phyloP scores from a whole-genome alignment of 371 early-diverging fungal genomes.

The Chytridium lagenaria region DNA sequence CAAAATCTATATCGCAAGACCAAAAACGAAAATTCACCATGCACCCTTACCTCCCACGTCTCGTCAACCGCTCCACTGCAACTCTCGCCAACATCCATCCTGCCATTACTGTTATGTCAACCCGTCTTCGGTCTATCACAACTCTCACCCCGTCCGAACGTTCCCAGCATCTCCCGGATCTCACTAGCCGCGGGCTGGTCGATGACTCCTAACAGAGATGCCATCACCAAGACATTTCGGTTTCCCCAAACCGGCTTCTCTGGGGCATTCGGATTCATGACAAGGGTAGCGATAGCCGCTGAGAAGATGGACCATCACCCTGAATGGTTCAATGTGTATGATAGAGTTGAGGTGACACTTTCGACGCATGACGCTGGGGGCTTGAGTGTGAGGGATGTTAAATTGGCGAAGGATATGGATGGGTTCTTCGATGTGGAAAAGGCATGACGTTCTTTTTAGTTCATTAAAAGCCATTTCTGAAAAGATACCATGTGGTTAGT shows the following conservation, averaged over 20 bases:
- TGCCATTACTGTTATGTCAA: too few relatives aligned
- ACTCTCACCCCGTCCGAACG: slow-evolving; percentile 19
- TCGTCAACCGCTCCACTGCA: too few relatives aligned
- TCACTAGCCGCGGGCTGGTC: slow-evolving; percentile 21
- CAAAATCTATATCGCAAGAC: too few relatives aligned
- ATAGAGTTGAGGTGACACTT: slow-evolving; percentile 85
- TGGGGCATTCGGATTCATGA: slow-evolving; percentile 94
- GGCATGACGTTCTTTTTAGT: too few relatives aligned
- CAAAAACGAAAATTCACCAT: too few relatives aligned
- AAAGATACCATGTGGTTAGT: too few relatives aligned
- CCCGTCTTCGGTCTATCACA: too few relatives aligned
- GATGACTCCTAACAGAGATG: slow-evolving; percentile 62
- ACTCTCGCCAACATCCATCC: too few relatives aligned
- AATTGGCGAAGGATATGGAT: slow-evolving; percentile 72
- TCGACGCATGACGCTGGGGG: slow-evolving; percentile 92
- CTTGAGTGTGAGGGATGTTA: slow-evolving; percentile 76
- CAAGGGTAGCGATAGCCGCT: slow-evolving; percentile 86
- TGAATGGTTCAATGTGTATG: slow-evolving; percentile 74
- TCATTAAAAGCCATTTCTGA: too few relatives aligned
- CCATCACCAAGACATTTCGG: slow-evolving; percentile 75
- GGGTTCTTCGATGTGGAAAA: slow-evolving; percentile 32
- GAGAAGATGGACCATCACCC: slow-evolving; percentile 95
- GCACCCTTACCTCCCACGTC: too few relatives aligned
- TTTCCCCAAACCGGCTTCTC: slow-evolving; percentile 71
- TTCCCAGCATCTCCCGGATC: slow-evolving; percentile 4